Evolutionary conservation across 176 grass and related monocot genomes (phyloP).

Genomic region (Zoysia pacifica): DNA sequence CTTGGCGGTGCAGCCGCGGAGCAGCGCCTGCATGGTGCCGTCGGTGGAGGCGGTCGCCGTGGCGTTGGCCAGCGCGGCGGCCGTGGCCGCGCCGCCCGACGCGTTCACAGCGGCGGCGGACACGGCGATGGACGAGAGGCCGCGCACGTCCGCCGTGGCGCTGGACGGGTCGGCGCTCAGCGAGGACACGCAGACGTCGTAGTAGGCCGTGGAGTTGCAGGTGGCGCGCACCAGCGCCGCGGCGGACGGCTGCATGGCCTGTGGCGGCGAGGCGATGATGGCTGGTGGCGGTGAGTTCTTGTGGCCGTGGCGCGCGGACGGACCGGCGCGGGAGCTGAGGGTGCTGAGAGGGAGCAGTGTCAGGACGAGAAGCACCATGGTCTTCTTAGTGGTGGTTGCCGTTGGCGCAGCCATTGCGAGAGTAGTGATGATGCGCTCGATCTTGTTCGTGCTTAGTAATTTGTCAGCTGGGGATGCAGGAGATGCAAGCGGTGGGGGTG

Average conservation of each 20-base stretch:
- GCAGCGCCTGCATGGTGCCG: constrained; percentile 42
- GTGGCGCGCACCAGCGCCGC: constrained; percentile 55
- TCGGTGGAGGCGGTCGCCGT: background rate
- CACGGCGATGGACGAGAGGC: constrained; percentile 69
- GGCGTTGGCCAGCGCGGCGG: constrained; percentile 43
- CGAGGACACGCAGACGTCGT: constrained; percentile 70
- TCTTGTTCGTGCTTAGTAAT: too few relatives aligned
- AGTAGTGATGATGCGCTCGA: background rate
- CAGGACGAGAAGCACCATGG: background rate
- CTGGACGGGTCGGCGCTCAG: constrained; percentile 66
- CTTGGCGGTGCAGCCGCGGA: constrained; percentile 61
- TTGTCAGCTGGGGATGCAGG: background rate
- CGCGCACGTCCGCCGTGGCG: constrained; percentile 63
- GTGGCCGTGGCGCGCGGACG: constrained; percentile 9
- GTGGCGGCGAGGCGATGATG: background rate
- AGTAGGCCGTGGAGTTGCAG: constrained; percentile 80
- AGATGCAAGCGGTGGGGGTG: background rate
- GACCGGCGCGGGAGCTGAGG: constrained; percentile 27
- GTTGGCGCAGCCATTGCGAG: constrained; percentile 11
- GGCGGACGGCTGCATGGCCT: background rate
- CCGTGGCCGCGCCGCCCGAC: constrained; percentile 47
- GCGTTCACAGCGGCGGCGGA: constrained; percentile 59
- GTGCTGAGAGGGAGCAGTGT: constrained; percentile 11
- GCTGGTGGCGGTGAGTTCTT: background rate
- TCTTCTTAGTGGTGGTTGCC: background rate